Evolutionary conservation across 306 rosid genomes (phyloP).

Genomic region (Quercus dentata): DNA sequence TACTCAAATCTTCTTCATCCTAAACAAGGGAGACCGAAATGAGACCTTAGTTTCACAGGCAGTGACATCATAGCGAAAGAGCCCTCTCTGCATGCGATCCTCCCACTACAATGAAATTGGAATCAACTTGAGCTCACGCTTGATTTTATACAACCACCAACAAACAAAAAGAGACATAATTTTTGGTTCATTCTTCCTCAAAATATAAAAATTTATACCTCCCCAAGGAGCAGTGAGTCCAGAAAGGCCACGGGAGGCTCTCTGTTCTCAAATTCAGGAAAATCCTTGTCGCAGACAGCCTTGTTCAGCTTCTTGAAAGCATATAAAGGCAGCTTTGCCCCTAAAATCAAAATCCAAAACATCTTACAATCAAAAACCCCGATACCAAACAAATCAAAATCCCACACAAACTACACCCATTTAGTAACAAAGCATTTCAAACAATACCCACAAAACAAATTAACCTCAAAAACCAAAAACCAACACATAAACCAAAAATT

Average conservation of each 20-base stretch:
- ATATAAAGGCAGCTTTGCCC: slow-evolving; percentile 85
- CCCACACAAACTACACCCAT: neutral
- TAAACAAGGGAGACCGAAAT: neutral
- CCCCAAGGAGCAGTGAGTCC: slow-evolving; percentile 86
- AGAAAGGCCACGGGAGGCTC: slow-evolving; percentile 75
- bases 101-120: slow-evolving; percentile 62
- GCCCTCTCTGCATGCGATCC: slow-evolving; percentile 88
- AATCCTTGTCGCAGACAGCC: slow-evolving; percentile 25
- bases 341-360: slow-evolving; percentile 33
- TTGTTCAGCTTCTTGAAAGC: slow-evolving; percentile 57
- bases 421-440: neutral
- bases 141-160: neutral
- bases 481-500: too few relatives aligned
- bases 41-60: slow-evolving; percentile 90
- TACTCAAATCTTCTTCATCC: neutral
- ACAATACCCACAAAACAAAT: neutral
- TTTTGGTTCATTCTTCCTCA: neutral
- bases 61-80: slow-evolving; percentile 92
- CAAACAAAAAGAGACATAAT: neutral
- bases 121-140: slow-evolving; percentile 15
- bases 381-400: neutral
- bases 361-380: neutral
- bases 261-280: slow-evolving; percentile 23
- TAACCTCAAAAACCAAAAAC: neutral
- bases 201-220: slow-evolving; percentile 39